Evolutionary conservation across 768 basidiomycete species (phyloP).

Genomic region (Leccinum truebloodii): DNA sequence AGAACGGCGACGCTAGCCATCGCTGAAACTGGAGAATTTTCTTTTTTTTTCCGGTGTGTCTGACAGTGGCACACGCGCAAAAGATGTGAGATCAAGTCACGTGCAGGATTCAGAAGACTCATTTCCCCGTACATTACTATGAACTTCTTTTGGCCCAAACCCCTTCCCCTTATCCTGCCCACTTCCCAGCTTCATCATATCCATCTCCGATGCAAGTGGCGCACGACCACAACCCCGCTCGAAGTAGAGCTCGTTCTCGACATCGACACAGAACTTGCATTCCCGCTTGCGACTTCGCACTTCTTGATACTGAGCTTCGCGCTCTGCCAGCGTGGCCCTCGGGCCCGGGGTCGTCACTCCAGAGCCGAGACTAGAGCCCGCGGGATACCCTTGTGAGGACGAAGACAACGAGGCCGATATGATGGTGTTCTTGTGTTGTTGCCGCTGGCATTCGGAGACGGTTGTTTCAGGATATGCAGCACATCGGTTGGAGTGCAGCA

Average conservation of each 20-base stretch:
- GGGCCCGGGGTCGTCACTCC: constrained; percentile 20
- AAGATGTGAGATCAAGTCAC: neutral
- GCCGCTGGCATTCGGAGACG: constrained; percentile 33
- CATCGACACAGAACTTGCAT: constrained; percentile 28
- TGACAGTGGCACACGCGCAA: too few species aligned
- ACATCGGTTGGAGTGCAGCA: constrained; percentile 58
- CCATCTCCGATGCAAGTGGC: constrained; percentile 29
- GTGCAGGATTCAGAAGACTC: neutral
- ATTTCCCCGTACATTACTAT: too few species aligned
- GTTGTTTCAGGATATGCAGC: constrained; percentile 74
- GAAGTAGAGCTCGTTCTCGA: constrained; percentile 3
- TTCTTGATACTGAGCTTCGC: constrained; percentile 72
- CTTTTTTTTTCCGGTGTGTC: neutral
- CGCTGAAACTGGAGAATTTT: neutral
- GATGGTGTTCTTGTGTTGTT: neutral
- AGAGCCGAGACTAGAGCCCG: neutral
- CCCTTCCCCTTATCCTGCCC: too few species aligned
- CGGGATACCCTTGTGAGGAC: constrained; percentile 14
- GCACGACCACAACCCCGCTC: constrained; percentile 20
- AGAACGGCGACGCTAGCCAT: constrained; percentile 31
- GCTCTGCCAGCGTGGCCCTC: constrained; percentile 50
- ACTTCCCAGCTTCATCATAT: neutral
- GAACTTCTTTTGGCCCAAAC: too few species aligned
- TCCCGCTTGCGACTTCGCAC: constrained; percentile 59
- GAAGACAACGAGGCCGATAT: constrained; percentile 14